phyloP scores from a whole-genome alignment of 2,329 filamentous ascomycete species.

The Ilyonectria robusta region DNA sequence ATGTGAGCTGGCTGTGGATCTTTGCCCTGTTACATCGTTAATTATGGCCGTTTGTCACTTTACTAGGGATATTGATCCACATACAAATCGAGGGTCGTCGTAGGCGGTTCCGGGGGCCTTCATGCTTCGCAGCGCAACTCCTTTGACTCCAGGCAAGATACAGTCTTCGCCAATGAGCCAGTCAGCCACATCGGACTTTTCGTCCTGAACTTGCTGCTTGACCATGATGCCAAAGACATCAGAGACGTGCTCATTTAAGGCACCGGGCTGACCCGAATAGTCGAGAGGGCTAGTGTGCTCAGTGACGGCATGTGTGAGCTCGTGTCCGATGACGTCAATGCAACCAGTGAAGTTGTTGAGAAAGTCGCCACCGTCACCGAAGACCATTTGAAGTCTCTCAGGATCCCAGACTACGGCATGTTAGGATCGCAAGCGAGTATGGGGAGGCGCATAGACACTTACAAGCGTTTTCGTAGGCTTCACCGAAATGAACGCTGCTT shows the following conservation, averaged over 20 bases:
- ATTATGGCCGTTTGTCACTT: background rate
- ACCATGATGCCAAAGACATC: conserved; percentile 72
- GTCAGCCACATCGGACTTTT: conserved; percentile 62
- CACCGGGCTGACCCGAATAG: conserved; percentile 67
- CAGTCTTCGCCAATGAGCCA: conserved; percentile 70
- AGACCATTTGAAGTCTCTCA: conserved; percentile 66
- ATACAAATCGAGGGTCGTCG: conserved; percentile 64
- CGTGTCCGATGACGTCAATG: conserved; percentile 71
- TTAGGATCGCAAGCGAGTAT: conserved; percentile 10
- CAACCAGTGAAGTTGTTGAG: conserved; percentile 66
- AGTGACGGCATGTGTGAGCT: conserved; percentile 69
- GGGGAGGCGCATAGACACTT: conserved; percentile 37
- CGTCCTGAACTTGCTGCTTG: conserved; percentile 65
- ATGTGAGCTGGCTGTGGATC: conserved; percentile 68
- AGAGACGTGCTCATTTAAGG: conserved; percentile 70
- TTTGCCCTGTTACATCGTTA: conserved; percentile 56
- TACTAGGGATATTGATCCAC: conserved; percentile 33
- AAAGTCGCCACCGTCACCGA: conserved; percentile 68
- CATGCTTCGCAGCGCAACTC: conserved; percentile 67
- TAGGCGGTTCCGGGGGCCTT: conserved; percentile 68
- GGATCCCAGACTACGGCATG: conserved; percentile 62
- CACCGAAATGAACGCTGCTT: conserved; percentile 67
- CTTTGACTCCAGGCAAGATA: conserved; percentile 65
- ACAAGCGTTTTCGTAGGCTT: conserved; percentile 67
- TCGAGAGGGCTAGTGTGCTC: conserved; percentile 64